These are phyloP conservation scores for Dothistroma septosporum DNA, from an alignment of 2,329 filamentous ascomycete species.

Conservation along the genomic window DNA sequence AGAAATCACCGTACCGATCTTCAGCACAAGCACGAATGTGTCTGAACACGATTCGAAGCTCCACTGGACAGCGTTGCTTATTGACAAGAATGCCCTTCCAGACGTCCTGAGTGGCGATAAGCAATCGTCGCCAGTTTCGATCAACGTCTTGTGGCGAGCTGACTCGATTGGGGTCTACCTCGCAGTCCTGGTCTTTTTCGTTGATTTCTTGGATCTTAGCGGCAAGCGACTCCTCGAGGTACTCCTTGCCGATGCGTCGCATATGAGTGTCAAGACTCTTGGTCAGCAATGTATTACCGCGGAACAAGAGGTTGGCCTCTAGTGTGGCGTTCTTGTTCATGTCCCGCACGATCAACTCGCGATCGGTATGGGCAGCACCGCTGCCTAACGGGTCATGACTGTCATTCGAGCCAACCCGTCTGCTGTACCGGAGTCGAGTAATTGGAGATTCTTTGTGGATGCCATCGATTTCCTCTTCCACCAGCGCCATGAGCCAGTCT, in stretches of 20 bases:
- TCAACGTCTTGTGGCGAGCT: slow-evolving; percentile 64
- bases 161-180: slow-evolving; percentile 86
- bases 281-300: slow-evolving; percentile 89
- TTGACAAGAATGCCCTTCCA: slow-evolving; percentile 80
- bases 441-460: slow-evolving; percentile 75
- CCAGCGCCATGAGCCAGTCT: slow-evolving; percentile 88
- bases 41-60: slow-evolving; percentile 79
- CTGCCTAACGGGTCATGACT: slow-evolving; percentile 52
- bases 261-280: slow-evolving; percentile 94
- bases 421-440: slow-evolving; percentile 62
- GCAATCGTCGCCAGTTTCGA: slow-evolving; percentile 75
- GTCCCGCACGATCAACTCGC: slow-evolving; percentile 69
- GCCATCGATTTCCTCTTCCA: slow-evolving; percentile 96
- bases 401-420: slow-evolving; percentile 64
- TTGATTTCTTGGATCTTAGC: slow-evolving; percentile 87
- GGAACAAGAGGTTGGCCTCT: slow-evolving; percentile 91
- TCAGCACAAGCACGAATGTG: slow-evolving; percentile 90
- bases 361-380: slow-evolving; percentile 48
- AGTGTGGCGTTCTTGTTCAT: slow-evolving; percentile 74
- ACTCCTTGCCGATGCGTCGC: slow-evolving; percentile 88
- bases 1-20: slow-evolving; percentile 87
- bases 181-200: slow-evolving; percentile 83
- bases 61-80: slow-evolving; percentile 69
- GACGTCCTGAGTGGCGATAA: slow-evolving; percentile 71
- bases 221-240: slow-evolving; percentile 80